Evolutionary conservation across 2,329 filamentous ascomycete species (phyloP).

Genomic region (Gyromitra esculenta): DNA sequence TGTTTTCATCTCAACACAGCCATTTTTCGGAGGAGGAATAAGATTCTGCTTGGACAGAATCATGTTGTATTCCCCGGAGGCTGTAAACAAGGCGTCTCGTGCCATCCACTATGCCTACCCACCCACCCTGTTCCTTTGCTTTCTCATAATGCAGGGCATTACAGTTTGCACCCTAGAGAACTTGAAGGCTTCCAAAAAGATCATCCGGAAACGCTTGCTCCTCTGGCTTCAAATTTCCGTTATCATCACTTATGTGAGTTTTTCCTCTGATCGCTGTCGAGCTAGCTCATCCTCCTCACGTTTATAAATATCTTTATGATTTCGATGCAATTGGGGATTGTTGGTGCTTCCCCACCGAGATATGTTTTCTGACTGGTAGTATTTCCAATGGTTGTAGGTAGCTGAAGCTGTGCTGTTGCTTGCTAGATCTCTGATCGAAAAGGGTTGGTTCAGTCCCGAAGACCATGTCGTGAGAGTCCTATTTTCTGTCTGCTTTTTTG

Average conservation of each 20-base stretch:
- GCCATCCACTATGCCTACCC: slow-evolving; percentile 70
- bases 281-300: background rate
- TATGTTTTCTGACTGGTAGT: slow-evolving; percentile 13
- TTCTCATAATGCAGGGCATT: slow-evolving; percentile 65
- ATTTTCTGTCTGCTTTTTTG: slow-evolving; percentile 20
- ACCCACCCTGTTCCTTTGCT: slow-evolving; percentile 68
- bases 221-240: slow-evolving; percentile 61
- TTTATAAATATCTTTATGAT: slow-evolving; percentile 10
- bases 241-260: slow-evolving; percentile 62
- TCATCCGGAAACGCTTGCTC: slow-evolving; percentile 63
- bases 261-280: background rate
- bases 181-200: slow-evolving; percentile 60
- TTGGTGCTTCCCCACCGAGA: slow-evolving; percentile 9
- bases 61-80: slow-evolving; percentile 43
- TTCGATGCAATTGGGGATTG: slow-evolving; percentile 1
- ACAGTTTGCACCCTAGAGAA: slow-evolving; percentile 68
- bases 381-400: slow-evolving; percentile 55
- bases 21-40: slow-evolving; percentile 33
- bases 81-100: slow-evolving; percentile 40
- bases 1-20: slow-evolving; percentile 40
- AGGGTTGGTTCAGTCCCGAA: slow-evolving; percentile 56
- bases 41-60: slow-evolving; percentile 45
- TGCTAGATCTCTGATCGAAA: slow-evolving; percentile 53
- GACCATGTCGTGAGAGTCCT: slow-evolving; percentile 58
- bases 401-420: slow-evolving; percentile 58